A percentile compares a stretch with the other conserved stretches of the same genome.
Conservation (phyloP, 768 basidiomycete species). For the Podaxis pistillaris region DNA sequence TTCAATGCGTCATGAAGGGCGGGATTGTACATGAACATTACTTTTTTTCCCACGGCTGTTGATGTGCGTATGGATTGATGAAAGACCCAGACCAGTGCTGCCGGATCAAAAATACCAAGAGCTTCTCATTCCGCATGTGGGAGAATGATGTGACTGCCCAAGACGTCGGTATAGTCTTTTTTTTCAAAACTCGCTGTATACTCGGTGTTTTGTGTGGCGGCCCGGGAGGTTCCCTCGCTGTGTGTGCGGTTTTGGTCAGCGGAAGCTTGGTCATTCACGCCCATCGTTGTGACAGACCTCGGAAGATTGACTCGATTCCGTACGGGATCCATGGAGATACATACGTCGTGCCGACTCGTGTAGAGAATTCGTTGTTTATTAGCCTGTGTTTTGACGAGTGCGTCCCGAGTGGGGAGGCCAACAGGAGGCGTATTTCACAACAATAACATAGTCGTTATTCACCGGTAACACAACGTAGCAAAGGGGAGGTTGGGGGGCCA, state of each 20-base stretch:
- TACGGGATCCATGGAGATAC: not conserved
- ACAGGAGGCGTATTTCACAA: not conserved
- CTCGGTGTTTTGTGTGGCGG: conserved; percentile 1
- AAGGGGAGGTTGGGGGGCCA: not conserved
- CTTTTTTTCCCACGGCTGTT: conserved; percentile 1
- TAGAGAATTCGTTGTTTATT: not conserved
- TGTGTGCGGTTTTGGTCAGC: not conserved
- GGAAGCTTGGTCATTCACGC: not conserved
- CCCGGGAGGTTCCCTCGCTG: not conserved
- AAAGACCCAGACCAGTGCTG: not conserved
- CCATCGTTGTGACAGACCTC: not conserved
- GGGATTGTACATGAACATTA: not conserved
- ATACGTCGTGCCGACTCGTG: not conserved
- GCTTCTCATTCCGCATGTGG: conserved; percentile 1
- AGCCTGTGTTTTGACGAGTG: not conserved
- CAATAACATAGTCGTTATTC: not conserved
- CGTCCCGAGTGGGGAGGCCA: not conserved
- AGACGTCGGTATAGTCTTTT: not conserved
- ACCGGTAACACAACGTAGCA: not conserved
- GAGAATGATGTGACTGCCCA: conserved; percentile 1
- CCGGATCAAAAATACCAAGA: conserved; percentile 14
- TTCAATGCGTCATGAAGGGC: no score
- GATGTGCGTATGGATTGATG: not conserved
- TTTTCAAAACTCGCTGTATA: conserved; percentile 8
- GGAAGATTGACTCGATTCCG: not conserved